These are phyloP conservation scores for Liquidambar formosana DNA, from an alignment of 164 flowering plant genomes.

Conservation along the genomic window DNA sequence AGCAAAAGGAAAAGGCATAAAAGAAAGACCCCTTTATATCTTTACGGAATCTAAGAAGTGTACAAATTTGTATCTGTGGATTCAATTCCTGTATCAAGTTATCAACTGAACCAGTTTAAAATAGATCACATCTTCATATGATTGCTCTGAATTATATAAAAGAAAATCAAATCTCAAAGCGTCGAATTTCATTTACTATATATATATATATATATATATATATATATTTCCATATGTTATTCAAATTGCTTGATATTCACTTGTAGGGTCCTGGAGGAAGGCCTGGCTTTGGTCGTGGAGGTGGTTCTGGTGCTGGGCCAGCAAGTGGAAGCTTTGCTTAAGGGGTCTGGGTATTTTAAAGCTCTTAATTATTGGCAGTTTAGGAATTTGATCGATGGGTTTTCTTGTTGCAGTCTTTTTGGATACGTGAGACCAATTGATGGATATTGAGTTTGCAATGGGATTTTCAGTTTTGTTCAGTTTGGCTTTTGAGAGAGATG, in stretches of 20 bases:
- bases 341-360: neutral
- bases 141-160: no score
- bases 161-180: no score
- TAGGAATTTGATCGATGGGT: neutral
- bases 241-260: neutral
- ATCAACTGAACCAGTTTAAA: no score
- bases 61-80: no score
- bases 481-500: neutral
- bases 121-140: no score
- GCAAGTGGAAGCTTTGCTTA: slow-evolving; percentile 13
- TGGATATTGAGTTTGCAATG: neutral
- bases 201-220: no score
- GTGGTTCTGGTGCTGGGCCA: slow-evolving; percentile 33
- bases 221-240: no score
- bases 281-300: slow-evolving; percentile 41
- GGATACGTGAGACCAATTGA: neutral
- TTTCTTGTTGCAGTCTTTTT: neutral
- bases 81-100: no score
- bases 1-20: no score
- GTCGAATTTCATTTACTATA: no score
- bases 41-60: no score
- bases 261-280: slow-evolving; percentile 39
- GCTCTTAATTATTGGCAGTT: neutral
- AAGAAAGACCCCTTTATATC: no score
- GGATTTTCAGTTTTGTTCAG: neutral